Percentiles rank a stretch among this genome's conserved stretches.
Conservation (phyloP, 2,329 filamentous ascomycete species). For the Fusarium pilosicola region DNA sequence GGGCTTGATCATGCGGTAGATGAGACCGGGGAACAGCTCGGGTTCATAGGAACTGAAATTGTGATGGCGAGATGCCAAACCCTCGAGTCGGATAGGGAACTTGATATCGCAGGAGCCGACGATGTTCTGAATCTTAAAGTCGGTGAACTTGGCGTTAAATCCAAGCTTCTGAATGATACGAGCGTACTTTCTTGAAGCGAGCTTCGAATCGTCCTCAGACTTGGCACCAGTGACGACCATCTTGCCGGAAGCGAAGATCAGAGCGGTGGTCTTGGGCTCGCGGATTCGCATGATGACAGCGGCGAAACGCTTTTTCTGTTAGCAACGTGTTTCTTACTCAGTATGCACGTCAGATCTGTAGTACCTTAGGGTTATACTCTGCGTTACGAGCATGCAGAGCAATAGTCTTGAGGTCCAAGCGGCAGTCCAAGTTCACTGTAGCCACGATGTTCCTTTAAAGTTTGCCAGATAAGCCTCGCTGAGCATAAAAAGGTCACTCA, state of each 20-base stretch:
- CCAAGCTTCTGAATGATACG: conserved; percentile 99
- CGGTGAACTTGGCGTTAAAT: conserved; percentile 99
- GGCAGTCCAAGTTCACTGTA: conserved; percentile 97
- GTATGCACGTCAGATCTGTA: conserved; percentile 46
- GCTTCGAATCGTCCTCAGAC: conserved; percentile 96
- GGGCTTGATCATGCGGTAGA: conserved; percentile 99
- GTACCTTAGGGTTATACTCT: conserved; percentile 98
- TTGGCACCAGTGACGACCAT: conserved; percentile 99
- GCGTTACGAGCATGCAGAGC: conserved; percentile 97
- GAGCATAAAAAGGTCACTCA: conserved; percentile 48
- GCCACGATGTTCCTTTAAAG: conserved; percentile 93
- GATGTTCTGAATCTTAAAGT: conserved; percentile 99
- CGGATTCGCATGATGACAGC: conserved; percentile 99
- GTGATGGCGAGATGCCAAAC: conserved; percentile 95
- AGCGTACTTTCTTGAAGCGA: conserved; percentile 96
- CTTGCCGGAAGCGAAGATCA: conserved; percentile 98
- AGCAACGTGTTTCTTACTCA: conserved; percentile 40
- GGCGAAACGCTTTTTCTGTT: conserved; percentile 82
- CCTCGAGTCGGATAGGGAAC: conserved; percentile 97
- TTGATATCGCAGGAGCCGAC: conserved; percentile 99
- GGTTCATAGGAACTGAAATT: conserved; percentile 99
- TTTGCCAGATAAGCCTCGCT: conserved; percentile 63
- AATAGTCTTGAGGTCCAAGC: conserved; percentile 98
- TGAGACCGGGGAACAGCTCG: conserved; percentile 97
- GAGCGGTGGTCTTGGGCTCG: conserved; percentile 96